phyloP scores from a whole-genome alignment of 2,329 filamentous ascomycete genomes.

The Botrytis elliptica region DNA sequence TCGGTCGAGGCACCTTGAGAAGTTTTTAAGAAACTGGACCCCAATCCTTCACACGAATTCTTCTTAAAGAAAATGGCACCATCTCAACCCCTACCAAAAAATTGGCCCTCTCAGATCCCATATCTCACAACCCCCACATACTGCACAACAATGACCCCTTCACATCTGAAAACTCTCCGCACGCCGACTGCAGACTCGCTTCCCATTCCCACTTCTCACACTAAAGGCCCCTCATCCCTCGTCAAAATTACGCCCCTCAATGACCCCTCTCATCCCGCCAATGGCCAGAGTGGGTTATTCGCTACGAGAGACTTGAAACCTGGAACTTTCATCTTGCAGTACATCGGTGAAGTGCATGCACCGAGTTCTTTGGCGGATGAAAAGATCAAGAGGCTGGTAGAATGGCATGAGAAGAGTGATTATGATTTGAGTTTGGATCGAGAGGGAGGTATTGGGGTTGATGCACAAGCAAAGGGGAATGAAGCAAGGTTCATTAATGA shows the following conservation, averaged over 20 bases:
- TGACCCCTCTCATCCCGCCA: conserved; percentile 54
- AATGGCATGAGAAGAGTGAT: conserved; percentile 49
- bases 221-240: conserved; percentile 47
- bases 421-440: conserved; percentile 65
- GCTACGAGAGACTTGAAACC: conserved; percentile 53
- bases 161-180: conserved; percentile 28
- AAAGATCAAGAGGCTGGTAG: neutral
- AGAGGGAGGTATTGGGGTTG: conserved; percentile 56
- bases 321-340: conserved; percentile 58
- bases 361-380: neutral
- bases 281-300: conserved; percentile 60
- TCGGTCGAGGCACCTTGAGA: neutral
- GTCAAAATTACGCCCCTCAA: conserved; percentile 56
- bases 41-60: neutral
- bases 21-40: neutral
- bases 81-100: conserved; percentile 45
- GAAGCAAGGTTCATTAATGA: conserved; percentile 68
- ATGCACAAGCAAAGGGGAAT: conserved; percentile 58
- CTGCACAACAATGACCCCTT: conserved; percentile 42
- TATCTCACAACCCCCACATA: conserved; percentile 53
- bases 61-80: neutral
- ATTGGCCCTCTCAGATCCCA: conserved; percentile 55
- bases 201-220: conserved; percentile 41
- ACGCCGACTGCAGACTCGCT: conserved; percentile 32
- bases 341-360: conserved; percentile 60